A percentile compares a stretch with the other conserved stretches of the same genome.
Conservation (phyloP, 2,329 filamentous ascomycete species). For the Capronia coronata region DNA sequence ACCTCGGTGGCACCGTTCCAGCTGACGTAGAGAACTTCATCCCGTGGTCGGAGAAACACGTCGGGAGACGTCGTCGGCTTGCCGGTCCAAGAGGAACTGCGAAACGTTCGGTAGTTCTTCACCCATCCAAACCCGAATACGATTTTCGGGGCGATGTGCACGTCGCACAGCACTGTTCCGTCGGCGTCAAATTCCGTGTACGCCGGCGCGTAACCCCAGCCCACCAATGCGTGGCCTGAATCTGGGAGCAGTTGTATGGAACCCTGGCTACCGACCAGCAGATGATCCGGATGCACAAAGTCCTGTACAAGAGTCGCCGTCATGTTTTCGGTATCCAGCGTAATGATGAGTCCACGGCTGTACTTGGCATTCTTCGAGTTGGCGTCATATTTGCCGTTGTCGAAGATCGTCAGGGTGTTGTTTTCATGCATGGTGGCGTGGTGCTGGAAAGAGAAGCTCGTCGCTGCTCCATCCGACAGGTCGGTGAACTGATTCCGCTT, state of each 20-base stretch:
- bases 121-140: constrained; percentile 35
- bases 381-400: constrained; percentile 33
- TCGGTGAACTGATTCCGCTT: constrained; percentile 40
- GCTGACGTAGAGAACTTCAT: constrained; percentile 35
- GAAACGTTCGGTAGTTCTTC: constrained; percentile 51
- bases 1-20: constrained; percentile 46
- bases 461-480: constrained; percentile 39
- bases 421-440: constrained; percentile 37
- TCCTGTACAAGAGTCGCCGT: constrained; percentile 40
- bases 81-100: constrained; percentile 45
- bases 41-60: constrained; percentile 25
- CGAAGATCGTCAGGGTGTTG: constrained; percentile 35
- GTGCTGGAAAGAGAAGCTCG: constrained; percentile 48
- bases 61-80: constrained; percentile 36
- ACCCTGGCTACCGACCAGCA: constrained; percentile 31
- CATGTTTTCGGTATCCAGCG: constrained; percentile 37
- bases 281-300: constrained; percentile 30
- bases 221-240: constrained; percentile 42
- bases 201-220: constrained; percentile 47
- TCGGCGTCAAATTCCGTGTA: constrained; percentile 42
- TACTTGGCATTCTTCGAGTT: constrained; percentile 22
- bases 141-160: constrained; percentile 40
- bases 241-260: constrained; percentile 38
- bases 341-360: constrained; percentile 42
- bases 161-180: constrained; percentile 46